A percentile compares a stretch with the other conserved stretches of the same genome.
Evolutionary conservation across 2,329 filamentous ascomycete genomes (phyloP).

Genomic region (Fusarium sp.): DNA sequence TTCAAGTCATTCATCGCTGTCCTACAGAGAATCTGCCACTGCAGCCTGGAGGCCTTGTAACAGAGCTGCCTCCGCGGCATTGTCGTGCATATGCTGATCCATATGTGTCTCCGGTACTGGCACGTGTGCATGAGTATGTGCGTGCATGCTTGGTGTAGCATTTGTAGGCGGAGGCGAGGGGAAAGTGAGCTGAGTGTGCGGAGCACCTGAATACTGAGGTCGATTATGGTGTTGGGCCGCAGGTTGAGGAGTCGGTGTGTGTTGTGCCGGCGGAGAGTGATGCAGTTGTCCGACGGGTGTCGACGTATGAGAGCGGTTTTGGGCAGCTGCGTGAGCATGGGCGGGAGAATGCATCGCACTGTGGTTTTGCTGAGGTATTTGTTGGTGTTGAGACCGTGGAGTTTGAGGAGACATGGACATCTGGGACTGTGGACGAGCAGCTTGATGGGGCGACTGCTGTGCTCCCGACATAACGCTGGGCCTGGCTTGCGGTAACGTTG

Average conservation of each 20-base stretch:
- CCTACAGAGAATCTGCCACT: conserved; percentile 49
- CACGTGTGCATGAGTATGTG: conserved; percentile 43
- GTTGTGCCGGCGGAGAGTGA: conserved; percentile 44
- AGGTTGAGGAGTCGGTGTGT: conserved; percentile 45
- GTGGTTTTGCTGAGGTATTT: conserved; percentile 38
- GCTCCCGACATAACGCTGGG: conserved; percentile 48
- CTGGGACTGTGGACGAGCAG: conserved; percentile 48
- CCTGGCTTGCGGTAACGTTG: conserved; percentile 48
- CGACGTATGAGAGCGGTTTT: conserved; percentile 46
- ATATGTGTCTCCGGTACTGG: conserved; percentile 36
- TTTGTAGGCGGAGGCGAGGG: conserved; percentile 36
- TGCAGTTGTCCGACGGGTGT: conserved; percentile 47
- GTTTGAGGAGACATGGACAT: conserved; percentile 50
- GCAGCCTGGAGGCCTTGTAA: conserved; percentile 55
- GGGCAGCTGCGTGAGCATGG: conserved; percentile 39
- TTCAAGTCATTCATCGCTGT: conserved; percentile 5
- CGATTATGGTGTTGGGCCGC: conserved; percentile 31
- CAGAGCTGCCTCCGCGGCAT: conserved; percentile 54
- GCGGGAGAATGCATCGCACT: conserved; percentile 44
- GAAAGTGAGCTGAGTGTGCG: conserved; percentile 41
- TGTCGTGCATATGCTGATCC: conserved; percentile 49
- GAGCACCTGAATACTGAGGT: conserved; percentile 30
- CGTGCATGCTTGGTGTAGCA: conserved; percentile 42
- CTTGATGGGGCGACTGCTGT: conserved; percentile 49
- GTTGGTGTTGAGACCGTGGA: conserved; percentile 43